phyloP scores from a whole-genome alignment of 1,284 basidiomycete genomes.

The Exobasidium cylindrosporum region DNA sequence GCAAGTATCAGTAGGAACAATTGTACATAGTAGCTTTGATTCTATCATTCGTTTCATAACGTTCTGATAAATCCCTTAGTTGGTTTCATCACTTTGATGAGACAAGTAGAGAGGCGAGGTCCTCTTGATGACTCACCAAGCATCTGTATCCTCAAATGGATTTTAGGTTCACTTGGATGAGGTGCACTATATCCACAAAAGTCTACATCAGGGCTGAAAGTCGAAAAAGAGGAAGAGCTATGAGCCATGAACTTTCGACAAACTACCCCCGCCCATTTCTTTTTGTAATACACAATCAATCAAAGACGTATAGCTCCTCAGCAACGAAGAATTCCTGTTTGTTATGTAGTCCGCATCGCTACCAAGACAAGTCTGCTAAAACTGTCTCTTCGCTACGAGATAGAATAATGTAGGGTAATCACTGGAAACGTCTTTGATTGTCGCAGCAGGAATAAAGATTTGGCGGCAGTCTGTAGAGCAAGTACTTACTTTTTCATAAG shows the following conservation, averaged over 20 bases:
- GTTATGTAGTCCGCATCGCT: slow-evolving; percentile 44
- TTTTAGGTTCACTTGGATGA: slow-evolving; percentile 93
- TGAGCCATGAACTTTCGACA: neutral
- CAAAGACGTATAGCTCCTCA: too few relatives aligned
- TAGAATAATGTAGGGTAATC: slow-evolving; percentile 12
- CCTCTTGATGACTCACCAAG: slow-evolving; percentile 69
- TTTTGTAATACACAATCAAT: neutral
- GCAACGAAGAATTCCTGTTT: slow-evolving; percentile 56
- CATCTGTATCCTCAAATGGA: slow-evolving; percentile 96
- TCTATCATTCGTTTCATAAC: slow-evolving; percentile 3
- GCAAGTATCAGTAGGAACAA: slow-evolving; percentile 54
- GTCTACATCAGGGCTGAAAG: slow-evolving; percentile 90
- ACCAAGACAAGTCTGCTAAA: slow-evolving; percentile 18
- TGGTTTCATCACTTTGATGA: slow-evolving; percentile 17
- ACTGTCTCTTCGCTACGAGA: slow-evolving; percentile 13
- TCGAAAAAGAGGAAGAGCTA: slow-evolving; percentile 19
- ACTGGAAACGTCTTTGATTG: slow-evolving; percentile 1
- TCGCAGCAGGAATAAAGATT: slow-evolving; percentile 24
- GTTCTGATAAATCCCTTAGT: slow-evolving; percentile 32
- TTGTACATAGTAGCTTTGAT: slow-evolving; percentile 28
- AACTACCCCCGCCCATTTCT: too few relatives aligned
- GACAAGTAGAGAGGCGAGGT: slow-evolving; percentile 25
- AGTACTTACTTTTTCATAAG: slow-evolving; percentile 90
- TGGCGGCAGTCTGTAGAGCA: slow-evolving; percentile 27
- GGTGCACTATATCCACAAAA: slow-evolving; percentile 97